Evolutionary conservation across 2,329 filamentous ascomycete species (phyloP), one percentile per base, ranked within the genome.

Genomic region (Trichoderma atrobrunneum): DNA sequence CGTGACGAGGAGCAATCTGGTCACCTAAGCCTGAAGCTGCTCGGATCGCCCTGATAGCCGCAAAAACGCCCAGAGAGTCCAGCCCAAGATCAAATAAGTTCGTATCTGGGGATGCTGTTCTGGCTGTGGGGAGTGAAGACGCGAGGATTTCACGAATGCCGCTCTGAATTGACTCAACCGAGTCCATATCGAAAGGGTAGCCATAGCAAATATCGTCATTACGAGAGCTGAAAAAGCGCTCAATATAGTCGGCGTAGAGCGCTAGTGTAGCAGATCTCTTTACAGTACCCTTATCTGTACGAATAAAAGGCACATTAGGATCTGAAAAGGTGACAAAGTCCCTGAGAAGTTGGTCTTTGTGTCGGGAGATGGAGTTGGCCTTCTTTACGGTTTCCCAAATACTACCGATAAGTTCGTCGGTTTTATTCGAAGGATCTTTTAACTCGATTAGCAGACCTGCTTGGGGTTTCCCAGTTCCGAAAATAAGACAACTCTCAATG

Each of bases 221-320:
- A 7, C 61, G 61, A 5, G 61, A 64, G 36, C 61, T 34, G 73
- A 87, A 88, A 5, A 87, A 78, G 0, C 79, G 78, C 5, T 87
- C 82, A 54, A 88, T 87, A 71, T 87, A 85, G 1, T 81, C 74
- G 2, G 76, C 76, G 63, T 86, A 88, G 1, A 83, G 76, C 2
- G 76, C 73, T 8, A 82, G 70, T 2, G 85, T 84, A 0, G 80
- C 78, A 0, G 78, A 78, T 4, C 84, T 81, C 75, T 84, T 83
- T 5, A 85, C 79, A 0, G 81, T 85, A 0, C 84, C 82, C 75
- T 88, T 87, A 16, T 83, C 81, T 0, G 85, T 85, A 18, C 78
- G 80, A 4, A 81, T 74, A 63, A 87, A 85, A 0, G 84, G 83
- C 75, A 85, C 84, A 3, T 79, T 77, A 14, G 78, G 78, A 12